Evolutionary conservation across 2,329 filamentous ascomycete genomes (phyloP).

Genomic region (Decorospora gaudefroyi): DNA sequence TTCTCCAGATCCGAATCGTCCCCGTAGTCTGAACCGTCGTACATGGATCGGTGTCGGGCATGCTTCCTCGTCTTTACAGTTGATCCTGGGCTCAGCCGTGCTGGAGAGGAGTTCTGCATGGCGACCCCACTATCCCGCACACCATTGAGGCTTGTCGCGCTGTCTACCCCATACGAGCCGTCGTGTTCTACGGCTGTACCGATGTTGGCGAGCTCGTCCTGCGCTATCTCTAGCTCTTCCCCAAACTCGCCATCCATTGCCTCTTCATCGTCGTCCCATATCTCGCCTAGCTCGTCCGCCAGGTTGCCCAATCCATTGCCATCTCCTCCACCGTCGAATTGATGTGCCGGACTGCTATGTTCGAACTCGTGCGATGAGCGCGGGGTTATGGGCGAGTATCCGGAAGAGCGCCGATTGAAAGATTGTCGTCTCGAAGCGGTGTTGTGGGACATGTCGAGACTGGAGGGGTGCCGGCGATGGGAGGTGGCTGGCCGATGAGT

Average conservation of each 20-base stretch:
- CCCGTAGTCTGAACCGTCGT: conserved; percentile 75
- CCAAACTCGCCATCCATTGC: conserved; percentile 52
- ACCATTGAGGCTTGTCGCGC: conserved; percentile 33
- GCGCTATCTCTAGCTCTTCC: conserved; percentile 38
- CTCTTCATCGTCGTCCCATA: conserved; percentile 68
- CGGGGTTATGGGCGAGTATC: conserved; percentile 53
- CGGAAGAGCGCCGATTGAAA: conserved; percentile 51
- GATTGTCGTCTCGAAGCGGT: conserved; percentile 44
- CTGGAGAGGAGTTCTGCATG: conserved; percentile 48
- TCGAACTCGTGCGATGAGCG: conserved; percentile 50
- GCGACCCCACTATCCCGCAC: conserved; percentile 55
- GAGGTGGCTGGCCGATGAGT: conserved; percentile 43
- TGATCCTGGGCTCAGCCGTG: conserved; percentile 48
- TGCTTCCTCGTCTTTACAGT: conserved; percentile 40
- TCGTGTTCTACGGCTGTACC: conserved; percentile 45
- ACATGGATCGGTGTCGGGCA: conserved; percentile 57
- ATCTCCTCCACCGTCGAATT: conserved; percentile 47
- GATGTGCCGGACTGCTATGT: conserved; percentile 46
- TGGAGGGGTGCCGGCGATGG: conserved; percentile 49
- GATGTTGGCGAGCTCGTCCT: conserved; percentile 30
- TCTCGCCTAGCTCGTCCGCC: conserved; percentile 78
- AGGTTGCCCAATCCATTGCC: conserved; percentile 71
- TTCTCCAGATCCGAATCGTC: conserved; percentile 71
- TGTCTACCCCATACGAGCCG: conserved; percentile 32
- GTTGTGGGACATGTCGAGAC: conserved; percentile 50